Percentiles rank a stretch among this genome's conserved stretches.
phyloP scores from a whole-genome alignment of 2,329 filamentous ascomycete species.

The Bimuria novae-zelandiae region DNA sequence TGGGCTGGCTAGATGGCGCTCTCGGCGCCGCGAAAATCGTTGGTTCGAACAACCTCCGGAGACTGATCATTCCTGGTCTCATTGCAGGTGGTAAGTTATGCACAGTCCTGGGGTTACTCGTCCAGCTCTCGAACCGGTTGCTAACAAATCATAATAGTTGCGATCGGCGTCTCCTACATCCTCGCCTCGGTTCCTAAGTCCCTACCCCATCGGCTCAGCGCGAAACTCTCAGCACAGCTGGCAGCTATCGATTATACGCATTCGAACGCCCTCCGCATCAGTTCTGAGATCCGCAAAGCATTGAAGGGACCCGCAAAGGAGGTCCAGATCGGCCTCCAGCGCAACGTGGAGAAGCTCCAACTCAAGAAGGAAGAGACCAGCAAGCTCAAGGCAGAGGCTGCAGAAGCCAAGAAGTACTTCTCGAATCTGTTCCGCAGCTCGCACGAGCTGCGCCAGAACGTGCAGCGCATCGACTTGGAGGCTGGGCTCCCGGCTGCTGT shows the following conservation, averaged over 20 bases:
- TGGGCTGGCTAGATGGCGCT: conserved; percentile 87
- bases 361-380: conserved; percentile 80
- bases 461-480: conserved; percentile 59
- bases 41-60: conserved; percentile 78
- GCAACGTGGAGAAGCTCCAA: conserved; percentile 79
- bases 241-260: conserved; percentile 89
- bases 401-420: conserved; percentile 89
- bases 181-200: conserved; percentile 87
- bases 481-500: conserved; percentile 53
- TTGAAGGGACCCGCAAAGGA: conserved; percentile 86
- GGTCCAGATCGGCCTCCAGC: conserved; percentile 79
- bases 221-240: conserved; percentile 83
- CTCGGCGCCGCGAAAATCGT: conserved; percentile 80
- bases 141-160: conserved; percentile 54
- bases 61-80: conserved; percentile 79
- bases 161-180: conserved; percentile 78
- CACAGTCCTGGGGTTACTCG: background rate
- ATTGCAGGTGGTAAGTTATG: conserved; percentile 72
- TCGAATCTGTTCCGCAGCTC: conserved; percentile 74
- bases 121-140: conserved; percentile 2
- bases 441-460: conserved; percentile 53
- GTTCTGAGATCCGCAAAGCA: conserved; percentile 83
- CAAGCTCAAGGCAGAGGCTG: conserved; percentile 81
- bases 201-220: conserved; percentile 80
- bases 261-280: conserved; percentile 81